Evolutionary conservation across 495 filamentous ascomycete species (phyloP), one percentile per base, ranked within the genome.

Genomic region (Umbilicaria muhlenbergii): DNA sequence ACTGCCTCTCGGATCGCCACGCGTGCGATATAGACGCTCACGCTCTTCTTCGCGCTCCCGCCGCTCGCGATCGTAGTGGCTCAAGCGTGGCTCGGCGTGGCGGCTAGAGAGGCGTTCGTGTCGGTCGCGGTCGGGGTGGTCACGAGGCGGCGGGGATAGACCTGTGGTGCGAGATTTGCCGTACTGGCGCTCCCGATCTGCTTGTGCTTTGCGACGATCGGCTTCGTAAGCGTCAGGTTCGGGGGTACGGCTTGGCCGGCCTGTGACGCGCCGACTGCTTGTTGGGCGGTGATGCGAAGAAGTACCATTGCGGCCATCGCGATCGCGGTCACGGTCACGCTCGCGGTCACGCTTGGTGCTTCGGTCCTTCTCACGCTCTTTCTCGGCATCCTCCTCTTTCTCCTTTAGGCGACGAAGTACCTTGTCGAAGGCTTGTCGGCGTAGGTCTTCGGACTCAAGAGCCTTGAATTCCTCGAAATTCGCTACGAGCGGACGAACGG

Each of bases 171-270:
- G 80, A 37, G 71, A 65, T 58, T 88, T 89, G 54, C 83, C 80
- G 60, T 86, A 88, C 46, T 86, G 85, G 37, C 83, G 75, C 60
- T 93, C 87, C 24, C 86, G 80, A 50, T 89, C 84, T 19, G 83
- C 83, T 55, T 83, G 81, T 15, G 85, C 84, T 56, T 88, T 85
- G 45, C 81, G 77, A 38, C 86, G 78, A 54, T 93, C 86, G 37
- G 83, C 85, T 59, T 91, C 86, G 55, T 93, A 93, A 12, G 82
- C 76, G 57, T 94, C 84, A 19, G 72, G 73, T 57, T 95, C 88
- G 5, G 85, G 87, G 33, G 81, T 86, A 39, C 83, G 82, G 51
- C 78, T 83, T 37, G 60, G 61, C 24, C 75, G 77, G 40, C 66
- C 66, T 48, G 67, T 63, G 53, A 71, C 74, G 45, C 75, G 68